A percentile compares a stretch with the other conserved stretches of the same genome.
phyloP scores from a whole-genome alignment of 1,284 basidiomycete species.

The Earliella scabrosa region DNA sequence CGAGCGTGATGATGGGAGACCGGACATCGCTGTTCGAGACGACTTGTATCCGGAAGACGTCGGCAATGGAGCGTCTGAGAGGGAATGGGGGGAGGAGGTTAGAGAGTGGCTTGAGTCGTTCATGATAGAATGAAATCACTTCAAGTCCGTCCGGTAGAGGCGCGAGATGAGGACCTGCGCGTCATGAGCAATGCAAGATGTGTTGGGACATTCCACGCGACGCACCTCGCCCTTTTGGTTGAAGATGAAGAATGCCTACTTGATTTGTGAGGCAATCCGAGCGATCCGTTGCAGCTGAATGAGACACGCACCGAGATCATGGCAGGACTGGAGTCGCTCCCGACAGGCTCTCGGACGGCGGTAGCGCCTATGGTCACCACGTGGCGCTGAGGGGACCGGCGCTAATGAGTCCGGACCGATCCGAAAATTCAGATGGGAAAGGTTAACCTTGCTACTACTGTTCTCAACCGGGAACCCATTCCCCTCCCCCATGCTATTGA shows the following conservation, averaged over 20 bases:
- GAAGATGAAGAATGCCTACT: conserved; percentile 96
- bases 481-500: too few species aligned
- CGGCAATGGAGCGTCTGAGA: conserved; percentile 90
- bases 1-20: conserved; percentile 97
- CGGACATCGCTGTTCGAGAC: conserved; percentile 96
- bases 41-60: conserved; percentile 98
- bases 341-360: too few species aligned
- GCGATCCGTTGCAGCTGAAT: background rate
- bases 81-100: background rate
- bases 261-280: background rate
- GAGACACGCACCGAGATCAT: conserved; percentile 45
- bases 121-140: conserved; percentile 50
- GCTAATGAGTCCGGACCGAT: too few species aligned
- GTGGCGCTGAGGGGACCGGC: too few species aligned
- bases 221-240: conserved; percentile 96
- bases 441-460: too few species aligned
- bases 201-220: background rate
- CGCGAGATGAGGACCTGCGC: conserved; percentile 90
- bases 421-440: too few species aligned
- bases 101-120: background rate
- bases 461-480: too few species aligned
- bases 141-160: conserved; percentile 92
- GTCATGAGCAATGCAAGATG: conserved; percentile 1
- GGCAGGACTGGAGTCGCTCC: conserved; percentile 4
- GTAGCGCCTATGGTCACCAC: background rate